Evolutionary conservation across 2,329 filamentous ascomycete genomes (phyloP).

Genomic region (Trichophyton verrucosum): DNA sequence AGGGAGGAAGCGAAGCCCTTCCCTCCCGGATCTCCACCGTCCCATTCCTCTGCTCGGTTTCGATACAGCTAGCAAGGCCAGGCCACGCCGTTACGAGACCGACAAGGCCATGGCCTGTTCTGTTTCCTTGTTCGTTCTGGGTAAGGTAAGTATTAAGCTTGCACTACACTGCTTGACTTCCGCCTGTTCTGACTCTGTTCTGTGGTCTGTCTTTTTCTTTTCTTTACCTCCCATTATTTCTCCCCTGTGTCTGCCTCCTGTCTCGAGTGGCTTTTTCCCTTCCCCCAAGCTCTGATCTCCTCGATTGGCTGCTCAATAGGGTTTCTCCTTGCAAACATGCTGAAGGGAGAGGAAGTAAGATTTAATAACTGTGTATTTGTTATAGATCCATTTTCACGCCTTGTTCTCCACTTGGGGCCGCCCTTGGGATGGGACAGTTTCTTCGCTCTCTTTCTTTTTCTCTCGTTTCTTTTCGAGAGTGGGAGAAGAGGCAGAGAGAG

Average conservation of each 20-base stretch:
- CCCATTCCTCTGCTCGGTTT: neutral
- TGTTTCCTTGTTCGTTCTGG: no score
- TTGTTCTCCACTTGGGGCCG: neutral
- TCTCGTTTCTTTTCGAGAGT: no score
- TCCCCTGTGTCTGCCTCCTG: neutral
- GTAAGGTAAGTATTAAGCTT: no score
- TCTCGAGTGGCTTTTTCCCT: neutral
- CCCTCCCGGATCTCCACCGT: constrained; percentile 2
- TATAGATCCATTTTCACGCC: neutral
- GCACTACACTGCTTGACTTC: no score
- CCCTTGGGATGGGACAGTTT: neutral
- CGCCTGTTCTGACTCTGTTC: no score
- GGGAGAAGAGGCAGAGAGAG: no score
- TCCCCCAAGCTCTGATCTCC: no score
- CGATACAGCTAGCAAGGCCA: neutral
- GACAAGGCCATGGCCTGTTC: neutral
- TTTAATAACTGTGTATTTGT: neutral
- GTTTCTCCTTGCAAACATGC: neutral
- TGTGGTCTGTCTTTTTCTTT: no score
- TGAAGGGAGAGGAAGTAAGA: neutral
- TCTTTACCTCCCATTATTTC: neutral
- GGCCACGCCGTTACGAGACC: neutral
- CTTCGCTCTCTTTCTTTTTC: no score
- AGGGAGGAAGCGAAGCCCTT: constrained; percentile 3
- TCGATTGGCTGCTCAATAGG: neutral